A percentile compares a stretch with the other conserved stretches of the same genome.
phyloP scores from a whole-genome alignment of 176 grass and related monocot genomes.

The Aegilops umbellulata region DNA sequence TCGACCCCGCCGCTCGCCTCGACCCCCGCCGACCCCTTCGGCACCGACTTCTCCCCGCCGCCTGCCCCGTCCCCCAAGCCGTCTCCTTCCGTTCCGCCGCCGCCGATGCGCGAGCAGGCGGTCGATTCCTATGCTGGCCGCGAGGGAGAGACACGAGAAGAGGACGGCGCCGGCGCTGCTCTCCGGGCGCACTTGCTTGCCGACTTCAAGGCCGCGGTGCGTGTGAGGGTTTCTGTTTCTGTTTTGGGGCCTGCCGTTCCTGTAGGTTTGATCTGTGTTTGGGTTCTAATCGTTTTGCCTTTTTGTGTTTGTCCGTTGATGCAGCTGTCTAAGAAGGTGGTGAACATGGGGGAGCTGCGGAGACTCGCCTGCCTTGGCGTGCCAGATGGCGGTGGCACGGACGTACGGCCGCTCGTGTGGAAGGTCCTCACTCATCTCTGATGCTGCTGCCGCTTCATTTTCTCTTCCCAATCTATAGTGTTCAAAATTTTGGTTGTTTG shows the following conservation, averaged over 20 bases:
- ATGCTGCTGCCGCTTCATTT: background rate
- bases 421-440: conserved; percentile 68
- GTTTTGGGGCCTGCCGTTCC: background rate
- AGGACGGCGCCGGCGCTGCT: conserved; percentile 25
- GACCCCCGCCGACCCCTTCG: conserved; percentile 38
- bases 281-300: background rate
- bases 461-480: background rate
- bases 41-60: conserved; percentile 32
- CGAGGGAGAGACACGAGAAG: background rate
- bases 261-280: background rate
- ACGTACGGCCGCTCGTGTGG: conserved; percentile 65
- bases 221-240: background rate
- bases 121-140: conserved; percentile 24
- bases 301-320: background rate
- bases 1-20: conserved; percentile 32
- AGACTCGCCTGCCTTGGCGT: conserved; percentile 75
- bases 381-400: conserved; percentile 32
- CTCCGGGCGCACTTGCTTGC: conserved; percentile 42
- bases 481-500: background rate
- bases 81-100: conserved; percentile 15
- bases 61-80: conserved; percentile 1
- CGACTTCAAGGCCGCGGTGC: conserved; percentile 45
- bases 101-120: conserved; percentile 40
- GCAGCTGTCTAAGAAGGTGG: conserved; percentile 77
- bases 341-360: conserved; percentile 85